Evolutionary conservation across 192 early-diverging fungal species (phyloP), one percentile per base, ranked within the genome.

Genomic region (Linnemannia exigua): DNA sequence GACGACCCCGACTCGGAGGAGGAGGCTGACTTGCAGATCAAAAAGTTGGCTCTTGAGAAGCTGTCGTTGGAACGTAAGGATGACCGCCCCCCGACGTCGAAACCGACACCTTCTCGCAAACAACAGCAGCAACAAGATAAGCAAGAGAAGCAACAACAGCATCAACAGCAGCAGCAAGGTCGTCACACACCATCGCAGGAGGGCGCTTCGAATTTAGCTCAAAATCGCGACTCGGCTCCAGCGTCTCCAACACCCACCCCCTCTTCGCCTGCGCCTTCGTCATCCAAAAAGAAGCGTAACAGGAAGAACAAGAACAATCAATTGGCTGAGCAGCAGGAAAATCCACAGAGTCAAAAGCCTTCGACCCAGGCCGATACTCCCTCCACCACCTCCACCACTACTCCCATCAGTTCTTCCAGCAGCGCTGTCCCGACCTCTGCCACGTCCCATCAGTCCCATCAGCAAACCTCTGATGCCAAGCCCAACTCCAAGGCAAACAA

Each of bases 1-100:
- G 82, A 80, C 41, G 84, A 80, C 35, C 84, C 78, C 0, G 84
- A 86, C 41, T 68, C 84, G 31, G 84, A 86, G 31, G 84, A 86
- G 37, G 84, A 86, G 67, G 84, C 84, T 22, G 84, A 86, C 36
- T 48, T 86, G 36, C 84, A 80, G 70, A 70, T 86, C 58, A 86
- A 86, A 46, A 71, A 72, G 36, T 52, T 80, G 37, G 84, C 79
- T 11, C 78, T 86, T 22, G 84, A 86, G 44, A 86, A 86, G 66
- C 61, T 86, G 11, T 86, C 84, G 38, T 67, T 86, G 52, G 84
- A 86, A 36, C 77, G 78, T 51, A 76, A 79, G 61, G 83, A 73
- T 28, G 84, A 75, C 50, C 67, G n/a, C 14, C 22, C 67, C 9
- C 73, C 67, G 11, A 31, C 25, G 0, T 31, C 38, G 25, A 76